Evolutionary conservation across 1,284 basidiomycete genomes (phyloP), one percentile per base, ranked within the genome.

Genomic region (Trametes polyzona): DNA sequence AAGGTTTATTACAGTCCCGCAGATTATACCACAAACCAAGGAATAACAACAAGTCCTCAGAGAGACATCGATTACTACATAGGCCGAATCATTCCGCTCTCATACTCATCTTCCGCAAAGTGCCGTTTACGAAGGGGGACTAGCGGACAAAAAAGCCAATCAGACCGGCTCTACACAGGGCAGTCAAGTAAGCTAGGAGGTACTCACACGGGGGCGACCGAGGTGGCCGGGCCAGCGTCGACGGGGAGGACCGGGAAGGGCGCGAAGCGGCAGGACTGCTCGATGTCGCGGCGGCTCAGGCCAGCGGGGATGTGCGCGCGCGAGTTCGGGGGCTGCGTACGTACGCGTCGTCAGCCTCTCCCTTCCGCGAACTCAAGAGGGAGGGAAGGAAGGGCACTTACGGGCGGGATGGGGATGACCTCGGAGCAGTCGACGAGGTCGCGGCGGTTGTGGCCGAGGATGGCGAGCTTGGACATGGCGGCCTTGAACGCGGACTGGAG

Each of bases 401-500:
- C 56, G 3, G 50, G 54, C 9, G 55, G 55, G 26, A 47, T 32
- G 51, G 61, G 57, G 35, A 68, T 58, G 49, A 66, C 59, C 40
- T 67, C 66, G 5, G 59, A 67, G 62, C 63, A 65, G 55, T 65
- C 65, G 43, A 67, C 48, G 50, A 67, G 53, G 33, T 64, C 21
- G 56, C 48, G 52, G 27, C 26, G 40, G 61, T 72, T 57, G 32
- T 69, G 65, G 30, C 71, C 71, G 49, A 71, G 57, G 50, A 70
- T 60, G 24, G 66, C 57, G 47, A 73, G 65, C 64, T 72, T 71
- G 26, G 61, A 61, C 64, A 71, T 68, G 37, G 69, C 71, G 49
- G 58, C 57, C 53, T 62, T 61, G 67, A 73, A 73, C 23, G 61
- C 56, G 27, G 46, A 55, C 51, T 63, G 60, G 63, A 73, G 69